Conservation (phyloP, 1,139 yeast genomes). For the Zygoascus meyerae region DNA sequence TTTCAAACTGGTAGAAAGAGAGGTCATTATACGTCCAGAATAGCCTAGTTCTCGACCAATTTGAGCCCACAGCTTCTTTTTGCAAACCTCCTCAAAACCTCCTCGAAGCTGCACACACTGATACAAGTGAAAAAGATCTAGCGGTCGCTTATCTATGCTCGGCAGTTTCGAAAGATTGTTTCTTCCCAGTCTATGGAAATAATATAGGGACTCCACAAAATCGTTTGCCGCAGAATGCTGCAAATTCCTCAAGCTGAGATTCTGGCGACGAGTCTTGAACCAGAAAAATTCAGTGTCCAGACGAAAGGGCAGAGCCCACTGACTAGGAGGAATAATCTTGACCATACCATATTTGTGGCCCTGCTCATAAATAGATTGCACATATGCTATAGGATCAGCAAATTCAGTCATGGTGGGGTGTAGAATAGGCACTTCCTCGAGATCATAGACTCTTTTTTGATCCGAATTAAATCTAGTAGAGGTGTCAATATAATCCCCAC, state of each 20-base stretch:
- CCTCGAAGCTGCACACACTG: slow-evolving; percentile 36
- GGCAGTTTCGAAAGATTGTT: slow-evolving; percentile 31
- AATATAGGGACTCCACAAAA: slow-evolving; percentile 30
- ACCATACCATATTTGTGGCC: slow-evolving; percentile 63
- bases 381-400: slow-evolving; percentile 40
- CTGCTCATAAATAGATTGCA: slow-evolving; percentile 26
- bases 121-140: slow-evolving; percentile 35
- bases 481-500: slow-evolving; percentile 8
- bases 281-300: slow-evolving; percentile 44
- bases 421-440: slow-evolving; percentile 43
- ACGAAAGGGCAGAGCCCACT: slow-evolving; percentile 37
- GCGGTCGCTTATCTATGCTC: slow-evolving; percentile 33
- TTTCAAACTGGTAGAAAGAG: slow-evolving; percentile 63
- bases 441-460: slow-evolving; percentile 22
- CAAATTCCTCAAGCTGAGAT: slow-evolving; percentile 37
- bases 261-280: slow-evolving; percentile 53
- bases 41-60: slow-evolving; percentile 71
- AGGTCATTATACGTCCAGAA: slow-evolving; percentile 62
- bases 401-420: slow-evolving; percentile 42
- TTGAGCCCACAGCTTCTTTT: slow-evolving; percentile 41
- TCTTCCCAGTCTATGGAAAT: slow-evolving; percentile 31
- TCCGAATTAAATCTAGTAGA: slow-evolving; percentile 8
- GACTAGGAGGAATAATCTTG: slow-evolving; percentile 53
- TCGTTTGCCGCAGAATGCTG: slow-evolving; percentile 25
- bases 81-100: slow-evolving; percentile 35